Percentiles rank a stretch among this genome's conserved stretches.
phyloP scores from a whole-genome alignment of 2,329 filamentous ascomycete genomes.

The Ophiostoma himal-ulmi region DNA sequence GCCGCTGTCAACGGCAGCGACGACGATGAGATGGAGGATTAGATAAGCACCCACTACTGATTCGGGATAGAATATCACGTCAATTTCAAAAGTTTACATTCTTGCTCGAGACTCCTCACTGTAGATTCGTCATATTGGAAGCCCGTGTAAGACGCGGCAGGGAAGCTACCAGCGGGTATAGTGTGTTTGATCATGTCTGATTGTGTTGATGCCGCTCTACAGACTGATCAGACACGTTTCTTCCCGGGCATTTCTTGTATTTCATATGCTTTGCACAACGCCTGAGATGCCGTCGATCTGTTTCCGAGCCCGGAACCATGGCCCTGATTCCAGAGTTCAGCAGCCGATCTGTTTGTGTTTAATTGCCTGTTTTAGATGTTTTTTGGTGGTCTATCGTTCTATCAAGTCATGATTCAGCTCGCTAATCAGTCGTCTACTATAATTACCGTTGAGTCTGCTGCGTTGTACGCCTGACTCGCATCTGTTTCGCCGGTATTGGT shows the following conservation, averaged over 20 bases:
- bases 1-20: conserved; percentile 33
- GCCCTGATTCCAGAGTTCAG: not conserved
- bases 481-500: not conserved
- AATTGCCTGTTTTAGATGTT: not conserved
- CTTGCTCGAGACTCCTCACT: not conserved
- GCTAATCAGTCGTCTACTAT: not conserved
- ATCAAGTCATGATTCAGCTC: not conserved
- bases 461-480: not conserved
- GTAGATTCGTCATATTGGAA: not conserved
- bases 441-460: not conserved
- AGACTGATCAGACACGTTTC: not conserved
- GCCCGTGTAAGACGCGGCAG: not conserved
- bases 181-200: not conserved
- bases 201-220: no score
- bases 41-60: not conserved
- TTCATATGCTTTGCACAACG: no score
- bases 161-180: not conserved
- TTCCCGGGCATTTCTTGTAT: not conserved
- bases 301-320: not conserved
- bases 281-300: not conserved
- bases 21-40: conserved; percentile 50
- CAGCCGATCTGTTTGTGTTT: not conserved
- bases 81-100: not conserved
- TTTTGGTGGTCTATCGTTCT: not conserved
- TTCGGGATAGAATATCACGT: not conserved